A percentile compares a stretch with the other conserved stretches of the same genome.
Evolutionary conservation across 495 filamentous ascomycete genomes (phyloP).

Genomic region (Lepraria neglecta): DNA sequence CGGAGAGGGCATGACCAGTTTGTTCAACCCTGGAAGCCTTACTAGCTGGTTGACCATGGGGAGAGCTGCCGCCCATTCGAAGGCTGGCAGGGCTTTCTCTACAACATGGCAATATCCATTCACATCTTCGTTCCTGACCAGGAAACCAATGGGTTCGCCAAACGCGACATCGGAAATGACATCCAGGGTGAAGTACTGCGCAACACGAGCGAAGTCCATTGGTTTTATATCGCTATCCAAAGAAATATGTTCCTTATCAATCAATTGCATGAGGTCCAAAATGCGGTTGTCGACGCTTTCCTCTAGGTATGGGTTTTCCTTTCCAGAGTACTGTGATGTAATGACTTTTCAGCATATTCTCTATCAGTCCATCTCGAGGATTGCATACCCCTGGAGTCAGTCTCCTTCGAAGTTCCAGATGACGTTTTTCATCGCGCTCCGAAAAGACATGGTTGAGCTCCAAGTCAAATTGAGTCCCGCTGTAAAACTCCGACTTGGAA

Average conservation of each 20-base stretch:
- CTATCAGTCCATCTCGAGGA: neutral
- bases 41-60: constrained; percentile 19
- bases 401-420: constrained; percentile 36
- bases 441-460: neutral
- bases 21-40: constrained; percentile 27
- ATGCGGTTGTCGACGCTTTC: constrained; percentile 40
- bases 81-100: neutral
- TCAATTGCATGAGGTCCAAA: constrained; percentile 34
- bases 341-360: neutral
- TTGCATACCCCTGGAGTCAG: constrained; percentile 7
- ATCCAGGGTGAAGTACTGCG: constrained; percentile 48
- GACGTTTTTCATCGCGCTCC: neutral
- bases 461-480: neutral
- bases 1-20: constrained; percentile 29
- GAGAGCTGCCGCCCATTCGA: neutral
- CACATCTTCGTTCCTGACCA: constrained; percentile 19
- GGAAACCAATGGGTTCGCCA: constrained; percentile 42
- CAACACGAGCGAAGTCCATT: constrained; percentile 41
- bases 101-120: neutral
- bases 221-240: constrained; percentile 20
- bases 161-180: constrained; percentile 44
- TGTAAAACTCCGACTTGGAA: neutral
- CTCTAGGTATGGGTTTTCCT: constrained; percentile 45
- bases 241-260: constrained; percentile 33
- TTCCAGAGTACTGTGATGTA: constrained; percentile 39